Base-by-base conservation (phyloP, 2,329 filamentous ascomycete species). In the Aspergillus sp. region DNA sequence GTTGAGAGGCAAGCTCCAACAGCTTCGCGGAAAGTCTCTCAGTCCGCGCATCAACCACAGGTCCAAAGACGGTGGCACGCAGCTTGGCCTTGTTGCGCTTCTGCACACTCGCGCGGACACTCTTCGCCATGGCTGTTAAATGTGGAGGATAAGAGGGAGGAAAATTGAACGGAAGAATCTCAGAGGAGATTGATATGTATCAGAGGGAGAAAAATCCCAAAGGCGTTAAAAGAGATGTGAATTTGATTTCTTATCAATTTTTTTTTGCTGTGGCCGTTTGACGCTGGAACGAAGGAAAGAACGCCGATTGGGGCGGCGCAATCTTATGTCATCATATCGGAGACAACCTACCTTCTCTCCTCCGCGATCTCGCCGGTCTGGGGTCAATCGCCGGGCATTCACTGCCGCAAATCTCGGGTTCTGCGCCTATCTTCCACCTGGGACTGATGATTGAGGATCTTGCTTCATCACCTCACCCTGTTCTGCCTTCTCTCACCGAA, bases 11-110 rank as follows among this genome's bases (percentile, higher is more conserved):
- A 62, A 95, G 72, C 69, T 92, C 90, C 65, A 92, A 79, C 54
- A 96, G 79, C 75, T 94, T 96, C 55, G 89, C 88, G 36, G 90
- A 90, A 33, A 96, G 83, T 60, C 93, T 86, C 73, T 92, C 87
- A 49, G 86, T 87, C 62, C 93, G 84, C 43, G 88, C 91, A 63
- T 81, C 77, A 71, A 93, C 90, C 50, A 86, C 85, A 14, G 93
- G 93, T 1, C 87, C 89, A 73, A 95, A 96, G 60, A 96, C 87
- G 59, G 84, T 85, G 60, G 83, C 79, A 72, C 92, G 92, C 59
- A 96, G 81, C 64, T 83, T 86, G 62, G 83, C 81, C 76, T 91
- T 90, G 78, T 96, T 96, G 65, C 81, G 80, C 78, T 96, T 96
- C 65, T 80, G 84, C 60, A 82, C 79, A 69, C 87, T 95, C 60